A percentile compares a stretch with the other conserved stretches of the same genome.
These are phyloP conservation scores for Torrubiella hemipterigena DNA, from an alignment of 2,329 filamentous ascomycete species.

Conservation along the genomic window DNA sequence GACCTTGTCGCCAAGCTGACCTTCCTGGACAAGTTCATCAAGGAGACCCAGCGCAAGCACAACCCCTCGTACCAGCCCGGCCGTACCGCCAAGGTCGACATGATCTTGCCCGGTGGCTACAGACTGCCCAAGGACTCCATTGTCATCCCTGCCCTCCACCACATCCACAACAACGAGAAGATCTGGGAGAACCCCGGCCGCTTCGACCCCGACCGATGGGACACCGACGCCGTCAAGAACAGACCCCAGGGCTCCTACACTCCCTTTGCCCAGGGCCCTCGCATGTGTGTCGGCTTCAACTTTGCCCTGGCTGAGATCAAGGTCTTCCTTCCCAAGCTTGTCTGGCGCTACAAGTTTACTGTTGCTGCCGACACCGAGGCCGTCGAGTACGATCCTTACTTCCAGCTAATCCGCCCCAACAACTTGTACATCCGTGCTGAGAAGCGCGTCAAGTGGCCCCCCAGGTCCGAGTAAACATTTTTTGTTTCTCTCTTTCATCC, in stretches of 20 bases:
- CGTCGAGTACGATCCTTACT: constrained; percentile 47
- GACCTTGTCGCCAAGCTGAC: constrained; percentile 34
- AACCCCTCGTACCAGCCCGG: constrained; percentile 50
- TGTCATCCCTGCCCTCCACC: constrained; percentile 39
- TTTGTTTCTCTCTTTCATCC: constrained; percentile 2
- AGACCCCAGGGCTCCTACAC: constrained; percentile 39
- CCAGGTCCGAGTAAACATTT: constrained; percentile 10
- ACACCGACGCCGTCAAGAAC: constrained; percentile 38
- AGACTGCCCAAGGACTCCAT: constrained; percentile 37
- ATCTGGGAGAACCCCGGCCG: constrained; percentile 45
- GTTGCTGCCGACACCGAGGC: constrained; percentile 36
- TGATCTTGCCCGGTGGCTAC: constrained; percentile 48
- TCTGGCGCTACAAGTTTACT: constrained; percentile 45
- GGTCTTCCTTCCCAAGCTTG: constrained; percentile 42
- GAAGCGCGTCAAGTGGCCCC: constrained; percentile 36
- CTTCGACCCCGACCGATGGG: constrained; percentile 51
- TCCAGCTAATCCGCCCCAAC: constrained; percentile 43
- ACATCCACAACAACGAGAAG: constrained; percentile 39
- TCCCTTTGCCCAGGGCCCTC: constrained; percentile 44
- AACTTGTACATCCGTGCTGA: constrained; percentile 41
- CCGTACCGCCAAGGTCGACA: constrained; percentile 41
- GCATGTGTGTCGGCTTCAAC: constrained; percentile 53
- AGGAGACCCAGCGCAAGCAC: constrained; percentile 47
- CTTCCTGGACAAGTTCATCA: constrained; percentile 46
- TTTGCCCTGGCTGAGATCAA: constrained; percentile 51